Percentiles rank a stretch among this genome's conserved stretches.
Evolutionary conservation across 192 early-diverging fungal species (phyloP).

Genomic region (Rhizophagus clarus): DNA sequence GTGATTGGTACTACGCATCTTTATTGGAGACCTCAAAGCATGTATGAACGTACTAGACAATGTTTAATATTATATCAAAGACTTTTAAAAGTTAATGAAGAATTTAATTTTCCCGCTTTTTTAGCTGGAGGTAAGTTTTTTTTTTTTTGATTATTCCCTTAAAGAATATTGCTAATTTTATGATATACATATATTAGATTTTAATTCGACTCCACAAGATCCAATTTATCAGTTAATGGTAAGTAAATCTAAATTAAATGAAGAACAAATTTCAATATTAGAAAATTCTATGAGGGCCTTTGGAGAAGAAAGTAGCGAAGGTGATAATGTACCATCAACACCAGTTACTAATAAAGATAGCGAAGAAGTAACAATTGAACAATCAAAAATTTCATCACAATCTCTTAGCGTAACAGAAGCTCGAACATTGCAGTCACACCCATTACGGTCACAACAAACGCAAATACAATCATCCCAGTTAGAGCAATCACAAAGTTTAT

Average conservation of each 20-base stretch:
- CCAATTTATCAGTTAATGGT: constrained; percentile 19
- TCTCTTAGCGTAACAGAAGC: neutral
- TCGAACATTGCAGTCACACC: neutral
- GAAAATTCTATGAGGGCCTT: constrained; percentile 17
- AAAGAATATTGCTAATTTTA: neutral
- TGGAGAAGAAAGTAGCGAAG: neutral
- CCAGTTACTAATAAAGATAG: neutral
- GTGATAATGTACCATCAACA: neutral
- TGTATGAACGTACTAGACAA: constrained; percentile 31
- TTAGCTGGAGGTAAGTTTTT: constrained; percentile 17
- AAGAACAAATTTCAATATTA: neutral
- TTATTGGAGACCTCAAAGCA: constrained; percentile 27
- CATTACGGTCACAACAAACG: too few species aligned
- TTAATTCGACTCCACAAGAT: constrained; percentile 23
- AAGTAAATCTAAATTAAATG: neutral
- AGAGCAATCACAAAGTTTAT: neutral
- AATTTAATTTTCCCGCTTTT: constrained; percentile 13
- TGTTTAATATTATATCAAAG: constrained; percentile 3
- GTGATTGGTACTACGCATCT: constrained; percentile 24
- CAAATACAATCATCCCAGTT: too few species aligned
- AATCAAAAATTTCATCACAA: neutral
- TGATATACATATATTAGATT: neutral
- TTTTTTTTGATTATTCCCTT: neutral
- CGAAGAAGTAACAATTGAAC: neutral
- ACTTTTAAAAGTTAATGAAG: constrained; percentile 5